Percentiles rank a stretch among this genome's conserved stretches.
Evolutionary conservation across 352 stramenopile species (phyloP).

Genomic region (Globisporangium ultimum): DNA sequence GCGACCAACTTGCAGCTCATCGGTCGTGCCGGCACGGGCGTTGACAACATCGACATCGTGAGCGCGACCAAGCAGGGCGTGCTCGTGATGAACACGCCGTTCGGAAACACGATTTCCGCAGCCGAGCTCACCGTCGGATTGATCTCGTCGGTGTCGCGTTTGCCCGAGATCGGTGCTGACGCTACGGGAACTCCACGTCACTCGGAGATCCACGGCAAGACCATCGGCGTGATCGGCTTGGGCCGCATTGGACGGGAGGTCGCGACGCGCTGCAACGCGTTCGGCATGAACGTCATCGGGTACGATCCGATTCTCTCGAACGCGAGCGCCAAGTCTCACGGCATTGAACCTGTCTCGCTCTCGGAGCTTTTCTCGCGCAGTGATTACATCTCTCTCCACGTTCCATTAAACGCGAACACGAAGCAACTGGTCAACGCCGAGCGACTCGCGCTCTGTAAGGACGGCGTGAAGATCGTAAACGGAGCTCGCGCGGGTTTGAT

Average conservation of each 20-base stretch:
- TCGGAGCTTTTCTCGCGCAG: conserved; percentile 86
- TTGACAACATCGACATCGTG: conserved; percentile 94
- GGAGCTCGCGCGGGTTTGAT: conserved; percentile 93
- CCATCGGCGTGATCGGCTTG: conserved; percentile 92
- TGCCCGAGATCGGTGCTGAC: conserved; percentile 10
- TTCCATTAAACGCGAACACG: conserved; percentile 94
- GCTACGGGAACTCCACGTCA: conserved; percentile 21
- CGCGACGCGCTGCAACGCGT: conserved; percentile 87
- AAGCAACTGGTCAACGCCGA: conserved; percentile 87
- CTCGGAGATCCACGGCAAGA: conserved; percentile 89
- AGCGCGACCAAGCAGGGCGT: conserved; percentile 90
- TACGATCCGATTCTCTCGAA: conserved; percentile 93
- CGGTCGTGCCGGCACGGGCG: conserved; percentile 86
- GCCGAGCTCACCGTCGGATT: conserved; percentile 94
- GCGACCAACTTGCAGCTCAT: conserved; percentile 74
- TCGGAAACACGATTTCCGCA: conserved; percentile 93
- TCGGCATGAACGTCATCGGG: conserved; percentile 94
- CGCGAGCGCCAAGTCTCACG: conserved; percentile 65
- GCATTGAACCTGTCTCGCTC: conserved; percentile 83
- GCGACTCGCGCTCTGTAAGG: conserved; percentile 86
- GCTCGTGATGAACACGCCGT: conserved; percentile 96
- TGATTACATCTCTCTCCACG: conserved; percentile 97
- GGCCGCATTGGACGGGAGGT: conserved; percentile 93
- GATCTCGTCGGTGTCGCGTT: conserved; percentile 72
- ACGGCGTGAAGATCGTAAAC: conserved; percentile 93